Percentiles rank a stretch among this genome's conserved stretches.
phyloP scores from a whole-genome alignment of 768 basidiomycete genomes.

The Hemileccinum rubropunctum region DNA sequence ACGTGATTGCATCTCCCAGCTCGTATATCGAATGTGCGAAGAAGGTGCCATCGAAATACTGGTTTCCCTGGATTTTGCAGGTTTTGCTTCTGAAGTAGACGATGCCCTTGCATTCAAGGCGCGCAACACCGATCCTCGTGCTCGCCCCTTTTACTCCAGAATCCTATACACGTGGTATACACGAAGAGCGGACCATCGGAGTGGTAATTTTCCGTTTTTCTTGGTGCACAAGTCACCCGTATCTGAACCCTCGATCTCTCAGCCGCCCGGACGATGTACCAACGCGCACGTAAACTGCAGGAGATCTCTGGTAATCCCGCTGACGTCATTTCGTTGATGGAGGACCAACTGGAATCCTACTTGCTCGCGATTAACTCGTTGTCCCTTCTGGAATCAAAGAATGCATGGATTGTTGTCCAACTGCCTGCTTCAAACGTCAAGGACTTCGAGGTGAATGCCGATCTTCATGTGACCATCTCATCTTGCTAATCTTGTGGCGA shows the following conservation, averaged over 20 bases:
- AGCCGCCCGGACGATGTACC: constrained; percentile 95
- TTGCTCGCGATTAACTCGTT: constrained; percentile 88
- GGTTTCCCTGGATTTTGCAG: constrained; percentile 80
- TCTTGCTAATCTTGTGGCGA: constrained; percentile 17
- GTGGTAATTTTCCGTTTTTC: constrained; percentile 55
- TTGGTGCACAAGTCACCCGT: constrained; percentile 5
- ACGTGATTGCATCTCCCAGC: constrained; percentile 74
- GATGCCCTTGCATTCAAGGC: constrained; percentile 88
- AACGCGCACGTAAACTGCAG: constrained; percentile 78
- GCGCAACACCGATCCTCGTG: constrained; percentile 86
- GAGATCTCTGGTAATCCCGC: constrained; percentile 34
- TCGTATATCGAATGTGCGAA: constrained; percentile 93
- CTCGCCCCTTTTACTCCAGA: constrained; percentile 80
- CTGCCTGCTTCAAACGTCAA: constrained; percentile 43
- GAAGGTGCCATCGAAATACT: constrained; percentile 76
- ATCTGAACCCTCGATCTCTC: constrained; percentile 27
- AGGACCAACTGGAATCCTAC: constrained; percentile 77
- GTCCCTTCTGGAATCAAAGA: constrained; percentile 73
- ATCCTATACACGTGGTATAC: constrained; percentile 96
- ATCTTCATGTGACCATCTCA: constrained; percentile 16
- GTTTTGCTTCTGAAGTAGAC: constrained; percentile 84
- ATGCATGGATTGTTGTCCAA: constrained; percentile 80
- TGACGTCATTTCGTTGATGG: constrained; percentile 45
- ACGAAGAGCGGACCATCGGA: constrained; percentile 83
- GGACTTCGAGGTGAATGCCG: constrained; percentile 43